Evolutionary conservation across 257 asterid species (phyloP).

Genomic region (Salvia splendens): DNA sequence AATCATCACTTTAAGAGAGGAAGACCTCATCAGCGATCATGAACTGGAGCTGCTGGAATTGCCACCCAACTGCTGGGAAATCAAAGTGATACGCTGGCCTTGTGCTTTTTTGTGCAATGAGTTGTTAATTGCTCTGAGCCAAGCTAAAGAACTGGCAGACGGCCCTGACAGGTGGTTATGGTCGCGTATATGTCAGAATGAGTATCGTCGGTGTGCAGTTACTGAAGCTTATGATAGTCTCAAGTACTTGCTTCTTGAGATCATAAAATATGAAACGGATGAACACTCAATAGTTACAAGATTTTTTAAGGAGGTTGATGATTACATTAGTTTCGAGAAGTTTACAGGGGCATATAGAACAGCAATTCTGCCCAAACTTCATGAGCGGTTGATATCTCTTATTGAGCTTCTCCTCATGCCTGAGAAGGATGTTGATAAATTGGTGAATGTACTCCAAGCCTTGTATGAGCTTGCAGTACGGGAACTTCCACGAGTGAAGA

Average conservation of each 20-base stretch:
- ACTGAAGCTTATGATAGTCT: constrained; percentile 83
- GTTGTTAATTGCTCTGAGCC: constrained; percentile 73
- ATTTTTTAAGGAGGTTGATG: constrained; percentile 62
- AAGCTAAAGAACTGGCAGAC: constrained; percentile 65
- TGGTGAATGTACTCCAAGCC: constrained; percentile 75
- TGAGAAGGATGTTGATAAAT: constrained; percentile 49
- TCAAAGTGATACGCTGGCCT: constrained; percentile 95
- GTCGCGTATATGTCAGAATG: constrained; percentile 75
- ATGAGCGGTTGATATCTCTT: constrained; percentile 54
- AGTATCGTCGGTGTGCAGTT: constrained; percentile 88
- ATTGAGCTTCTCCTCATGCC: constrained; percentile 60
- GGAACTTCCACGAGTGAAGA: constrained; percentile 67
- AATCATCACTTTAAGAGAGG: constrained; percentile 78
- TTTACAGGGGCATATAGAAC: constrained; percentile 62
- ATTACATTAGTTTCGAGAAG: constrained; percentile 48
- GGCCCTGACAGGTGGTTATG: constrained; percentile 70
- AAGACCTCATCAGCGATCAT: constrained; percentile 69
- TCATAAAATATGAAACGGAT: constrained; percentile 60
- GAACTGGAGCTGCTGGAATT: constrained; percentile 85
- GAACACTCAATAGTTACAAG: constrained; percentile 70
- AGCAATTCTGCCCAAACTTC: constrained; percentile 59
- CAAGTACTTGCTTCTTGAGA: constrained; percentile 69
- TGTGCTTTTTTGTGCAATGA: constrained; percentile 83
- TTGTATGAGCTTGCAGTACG: constrained; percentile 76
- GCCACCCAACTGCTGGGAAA: constrained; percentile 91